phyloP scores from a whole-genome alignment of 805 yeast genomes.

The Kregervanrija fluxuum region DNA sequence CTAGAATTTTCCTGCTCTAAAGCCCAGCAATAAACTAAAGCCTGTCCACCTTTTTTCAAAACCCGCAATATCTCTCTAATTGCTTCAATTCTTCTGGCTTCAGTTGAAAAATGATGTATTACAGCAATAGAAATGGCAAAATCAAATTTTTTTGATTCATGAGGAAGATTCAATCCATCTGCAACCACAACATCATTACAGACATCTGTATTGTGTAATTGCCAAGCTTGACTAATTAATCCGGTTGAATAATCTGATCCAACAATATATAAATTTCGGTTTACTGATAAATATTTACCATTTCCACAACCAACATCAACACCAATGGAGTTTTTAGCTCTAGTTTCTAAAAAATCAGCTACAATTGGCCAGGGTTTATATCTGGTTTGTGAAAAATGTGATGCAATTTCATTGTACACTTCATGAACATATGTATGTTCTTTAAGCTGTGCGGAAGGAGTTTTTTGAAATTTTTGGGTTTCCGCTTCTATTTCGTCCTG shows the following conservation, averaged over 20 bases:
- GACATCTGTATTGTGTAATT: conserved; percentile 21
- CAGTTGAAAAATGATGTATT: conserved; percentile 89
- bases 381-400: conserved; percentile 88
- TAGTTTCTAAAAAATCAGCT: conserved; percentile 50
- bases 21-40: conserved; percentile 93
- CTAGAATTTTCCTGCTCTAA: conserved; percentile 82
- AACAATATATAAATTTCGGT: conserved; percentile 57
- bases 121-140: conserved; percentile 96
- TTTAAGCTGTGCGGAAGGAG: conserved; percentile 41
- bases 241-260: conserved; percentile 76
- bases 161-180: conserved; percentile 71
- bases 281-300: conserved; percentile 80
- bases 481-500: conserved; percentile 23
- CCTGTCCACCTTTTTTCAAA: conserved; percentile 53
- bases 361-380: conserved; percentile 99
- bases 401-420: conserved; percentile 89
- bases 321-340: conserved; percentile 57
- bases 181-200: conserved; percentile 60
- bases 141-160: conserved; percentile 40
- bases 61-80: conserved; percentile 55
- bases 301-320: conserved; percentile 96
- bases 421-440: conserved; percentile 80
- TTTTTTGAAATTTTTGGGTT: conserved; percentile 22
- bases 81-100: conserved; percentile 70
- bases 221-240: conserved; percentile 54